Percentiles rank a stretch among this genome's conserved stretches.
Conservation (phyloP, 495 filamentous ascomycete species). For the Barbatosphaeria neglecta region DNA sequence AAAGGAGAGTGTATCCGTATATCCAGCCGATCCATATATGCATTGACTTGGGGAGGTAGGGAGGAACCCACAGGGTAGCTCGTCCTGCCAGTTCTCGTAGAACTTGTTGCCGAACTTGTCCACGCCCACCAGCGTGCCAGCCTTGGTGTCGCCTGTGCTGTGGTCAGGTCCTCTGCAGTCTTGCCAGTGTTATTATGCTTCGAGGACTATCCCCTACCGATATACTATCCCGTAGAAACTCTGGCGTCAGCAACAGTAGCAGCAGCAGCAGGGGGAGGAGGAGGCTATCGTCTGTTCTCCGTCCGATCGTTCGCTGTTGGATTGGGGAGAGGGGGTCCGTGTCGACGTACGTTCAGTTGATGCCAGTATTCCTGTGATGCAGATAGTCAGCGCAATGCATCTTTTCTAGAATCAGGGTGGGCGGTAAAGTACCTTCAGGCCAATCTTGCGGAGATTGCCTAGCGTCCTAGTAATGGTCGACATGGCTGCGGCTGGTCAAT, state of each 20-base stretch:
- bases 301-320: not conserved
- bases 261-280: constrained; percentile 12
- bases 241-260: too few species aligned
- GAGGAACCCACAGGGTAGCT: constrained; percentile 66
- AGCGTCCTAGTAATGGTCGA: constrained; percentile 82
- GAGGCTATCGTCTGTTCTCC: not conserved
- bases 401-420: not conserved
- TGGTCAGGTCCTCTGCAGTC: not conserved
- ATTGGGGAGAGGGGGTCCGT: constrained; percentile 3
- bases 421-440: constrained; percentile 57
- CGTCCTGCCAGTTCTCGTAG: constrained; percentile 81
- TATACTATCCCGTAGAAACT: constrained; percentile 39
- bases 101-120: constrained; percentile 96
- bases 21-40: too few species aligned
- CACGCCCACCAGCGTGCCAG: constrained; percentile 70
- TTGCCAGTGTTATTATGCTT: not conserved
- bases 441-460: constrained; percentile 74
- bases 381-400: constrained; percentile 9
- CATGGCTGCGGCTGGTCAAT: constrained; percentile 50
- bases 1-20: too few species aligned
- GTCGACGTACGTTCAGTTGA: constrained; percentile 83
- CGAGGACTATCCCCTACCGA: constrained; percentile 39
- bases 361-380: constrained; percentile 63
- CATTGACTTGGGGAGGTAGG: too few species aligned
- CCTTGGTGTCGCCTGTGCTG: constrained; percentile 83